Evolutionary conservation across 208 protist genomes (phyloP), one percentile per base, ranked within the genome.

Genomic region (Trypanosoma platydactyli): DNA sequence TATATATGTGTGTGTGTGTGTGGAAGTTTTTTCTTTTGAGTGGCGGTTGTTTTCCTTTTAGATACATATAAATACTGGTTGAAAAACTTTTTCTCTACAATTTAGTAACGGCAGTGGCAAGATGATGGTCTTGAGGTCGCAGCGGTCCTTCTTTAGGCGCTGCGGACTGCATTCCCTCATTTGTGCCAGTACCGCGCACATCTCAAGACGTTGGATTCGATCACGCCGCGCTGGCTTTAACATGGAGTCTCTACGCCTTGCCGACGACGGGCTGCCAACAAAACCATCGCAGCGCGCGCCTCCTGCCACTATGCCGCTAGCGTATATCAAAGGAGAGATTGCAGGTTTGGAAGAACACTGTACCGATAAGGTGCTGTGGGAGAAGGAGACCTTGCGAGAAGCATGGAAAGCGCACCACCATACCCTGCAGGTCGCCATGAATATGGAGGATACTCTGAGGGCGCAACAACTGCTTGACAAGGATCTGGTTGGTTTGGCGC

Each of bases 401-500:
- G 87, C 81, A 9, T 93, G 87, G 87, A 71, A 65, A n/a, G 24
- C 30, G 24, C 60, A 88, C 24, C 63, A 87, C 68, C 63, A 77
- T 15, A 68, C 70, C 27, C 33, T 78, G 46, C 58, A 65, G 5
- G 56, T 48, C 16, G 75, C 60, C 38, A 63, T 22, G 38, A 35
- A 51, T n/a, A 35, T 60, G 13, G 59, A 38, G 5, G 76, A 90
- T 41, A 67, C 64, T 11, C 41, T 58, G 27, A 76, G 80, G 11
- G 71, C 67, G 25, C 54, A 62, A 45, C 57, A 71, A 55, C 57
- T 94, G 58, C 72, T 76, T 13, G 42, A 68, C 12, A 77, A 73
- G n/a, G 89, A 94, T 68, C 58, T 89, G 33, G 42, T 64, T 40
- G 86, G 72, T 24, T 72, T 94, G 3, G 83, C 86, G 15, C 62